These are phyloP conservation scores for Ogataea henricii DNA, from an alignment of 805 yeast genomes.

Conservation along the genomic window DNA sequence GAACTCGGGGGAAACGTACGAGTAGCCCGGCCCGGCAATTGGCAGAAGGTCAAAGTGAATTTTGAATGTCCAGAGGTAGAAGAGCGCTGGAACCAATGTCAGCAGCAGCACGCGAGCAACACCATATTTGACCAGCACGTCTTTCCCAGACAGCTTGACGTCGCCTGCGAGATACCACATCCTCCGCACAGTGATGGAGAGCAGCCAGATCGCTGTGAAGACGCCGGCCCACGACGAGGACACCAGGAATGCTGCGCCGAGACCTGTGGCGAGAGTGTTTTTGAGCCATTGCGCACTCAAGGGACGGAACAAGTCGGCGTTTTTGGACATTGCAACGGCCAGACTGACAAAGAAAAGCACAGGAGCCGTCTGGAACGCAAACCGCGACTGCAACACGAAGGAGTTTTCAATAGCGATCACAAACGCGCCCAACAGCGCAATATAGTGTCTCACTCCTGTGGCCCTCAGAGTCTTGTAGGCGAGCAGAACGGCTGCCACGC, in stretches of 20 bases:
- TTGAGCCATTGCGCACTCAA: constrained; percentile 55
- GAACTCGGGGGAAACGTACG: constrained; percentile 66
- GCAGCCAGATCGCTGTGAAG: constrained; percentile 65
- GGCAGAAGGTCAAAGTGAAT: constrained; percentile 54
- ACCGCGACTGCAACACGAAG: constrained; percentile 60
- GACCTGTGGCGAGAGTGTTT: constrained; percentile 48
- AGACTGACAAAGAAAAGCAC: constrained; percentile 48
- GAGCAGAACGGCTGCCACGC: constrained; percentile 53
- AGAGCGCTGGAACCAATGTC: constrained; percentile 53
- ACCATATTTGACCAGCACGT: constrained; percentile 37
- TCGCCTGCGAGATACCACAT: constrained; percentile 67
- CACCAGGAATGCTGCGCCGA: constrained; percentile 53
- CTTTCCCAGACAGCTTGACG: constrained; percentile 32
- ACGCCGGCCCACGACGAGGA: constrained; percentile 74
- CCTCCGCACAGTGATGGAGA: constrained; percentile 44
- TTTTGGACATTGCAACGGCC: constrained; percentile 37
- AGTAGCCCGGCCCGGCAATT: constrained; percentile 59
- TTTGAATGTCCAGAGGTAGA: constrained; percentile 60
- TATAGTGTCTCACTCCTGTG: constrained; percentile 51
- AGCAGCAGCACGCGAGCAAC: constrained; percentile 43
- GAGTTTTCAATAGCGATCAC: constrained; percentile 66
- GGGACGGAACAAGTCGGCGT: constrained; percentile 36
- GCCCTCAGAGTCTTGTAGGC: constrained; percentile 57
- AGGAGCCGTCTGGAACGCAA: constrained; percentile 48
- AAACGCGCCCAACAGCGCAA: constrained; percentile 52